Evolutionary conservation across 331 rosid species (phyloP), one percentile per base, ranked within the genome.

Genomic region (Stylosanthes scabra): DNA sequence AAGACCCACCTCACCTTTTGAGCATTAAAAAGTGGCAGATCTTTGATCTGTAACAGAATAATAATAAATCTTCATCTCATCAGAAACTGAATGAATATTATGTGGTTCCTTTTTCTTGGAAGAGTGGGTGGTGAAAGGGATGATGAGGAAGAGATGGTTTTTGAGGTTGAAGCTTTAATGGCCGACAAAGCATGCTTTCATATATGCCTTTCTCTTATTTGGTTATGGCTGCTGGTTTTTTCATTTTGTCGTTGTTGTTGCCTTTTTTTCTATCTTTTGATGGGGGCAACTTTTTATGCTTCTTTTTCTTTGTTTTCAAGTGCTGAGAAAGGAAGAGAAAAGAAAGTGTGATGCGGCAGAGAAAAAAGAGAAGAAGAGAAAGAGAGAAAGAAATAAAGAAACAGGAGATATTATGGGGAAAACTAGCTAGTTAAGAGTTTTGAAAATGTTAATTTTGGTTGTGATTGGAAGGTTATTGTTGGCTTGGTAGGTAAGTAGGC

Each of bases 101-200:
- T 20, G 25, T 63, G 45, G 70, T 47, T 34, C 42, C 25, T 59
- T 59, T 45, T 60, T 55, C 34, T 20, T 20, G 25, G 25, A 20
- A 20, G 37, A 68, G 68, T 66, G 25, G 27, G 45, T 16, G 51
- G 63, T 47, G 65, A 29, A 80, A 29, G 28, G 56, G 59, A 64
- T 70, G 63, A 58, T n/a, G 50, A 75, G 68, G 54, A 41, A 41
- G 49, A 82, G 83, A 77, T 71, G 74, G 66, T 76, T 66, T 47
- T 65, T 42, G 27, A 64, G 11, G 52, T 13, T 86, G 85, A 82
- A 84, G 85, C 71, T 87, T 45, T 63, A 82, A 82, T 87, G 94
- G 89, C 91, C 91, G 94, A 88, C 88, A 86, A 86, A 70, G 87
- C 90, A 81, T 88, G 97, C 88, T 84, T 74, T 70, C n/a, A n/a